These are phyloP conservation scores for Pleurotus pulmonarius DNA, from an alignment of 768 basidiomycete genomes.

Conservation along the genomic window DNA sequence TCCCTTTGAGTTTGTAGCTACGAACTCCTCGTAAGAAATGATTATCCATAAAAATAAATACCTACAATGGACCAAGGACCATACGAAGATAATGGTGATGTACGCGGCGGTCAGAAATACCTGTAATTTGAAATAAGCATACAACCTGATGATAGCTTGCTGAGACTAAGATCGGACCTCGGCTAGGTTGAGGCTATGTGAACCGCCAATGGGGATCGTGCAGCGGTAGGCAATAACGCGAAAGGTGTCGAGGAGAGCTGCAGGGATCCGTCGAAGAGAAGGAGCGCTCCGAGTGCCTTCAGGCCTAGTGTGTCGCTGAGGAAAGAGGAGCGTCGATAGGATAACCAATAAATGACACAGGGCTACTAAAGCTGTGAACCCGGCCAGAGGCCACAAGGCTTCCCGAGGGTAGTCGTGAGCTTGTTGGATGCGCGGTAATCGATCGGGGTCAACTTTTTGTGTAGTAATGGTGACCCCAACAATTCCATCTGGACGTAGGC, in stretches of 20 bases:
- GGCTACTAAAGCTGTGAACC: constrained; percentile 37
- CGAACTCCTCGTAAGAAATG: neutral
- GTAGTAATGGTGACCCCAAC: neutral
- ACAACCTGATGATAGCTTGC: neutral
- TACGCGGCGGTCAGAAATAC: constrained; percentile 30
- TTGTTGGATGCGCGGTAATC: constrained; percentile 5
- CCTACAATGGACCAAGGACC: constrained; percentile 37
- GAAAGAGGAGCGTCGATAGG: constrained; percentile 14
- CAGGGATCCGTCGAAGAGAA: constrained; percentile 25
- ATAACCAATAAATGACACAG: constrained; percentile 28
- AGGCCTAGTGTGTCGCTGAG: constrained; percentile 8
- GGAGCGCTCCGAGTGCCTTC: constrained; percentile 4
- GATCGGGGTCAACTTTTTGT: constrained; percentile 3
- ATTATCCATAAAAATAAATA: neutral
- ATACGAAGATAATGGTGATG: constrained; percentile 22
- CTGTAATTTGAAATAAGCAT: constrained; percentile 10
- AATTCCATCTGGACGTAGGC: neutral
- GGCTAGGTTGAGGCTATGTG: constrained; percentile 34
- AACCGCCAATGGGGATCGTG: constrained; percentile 29
- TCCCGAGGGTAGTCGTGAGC: constrained; percentile 31
- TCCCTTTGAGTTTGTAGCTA: constrained; percentile 25
- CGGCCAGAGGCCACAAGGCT: constrained; percentile 38
- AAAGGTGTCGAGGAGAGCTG: constrained; percentile 28
- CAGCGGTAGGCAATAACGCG: constrained; percentile 33
- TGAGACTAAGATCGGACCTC: constrained; percentile 23